Conservation (phyloP, 2,329 filamentous ascomycete genomes). For the Colletotrichum paranaense region DNA sequence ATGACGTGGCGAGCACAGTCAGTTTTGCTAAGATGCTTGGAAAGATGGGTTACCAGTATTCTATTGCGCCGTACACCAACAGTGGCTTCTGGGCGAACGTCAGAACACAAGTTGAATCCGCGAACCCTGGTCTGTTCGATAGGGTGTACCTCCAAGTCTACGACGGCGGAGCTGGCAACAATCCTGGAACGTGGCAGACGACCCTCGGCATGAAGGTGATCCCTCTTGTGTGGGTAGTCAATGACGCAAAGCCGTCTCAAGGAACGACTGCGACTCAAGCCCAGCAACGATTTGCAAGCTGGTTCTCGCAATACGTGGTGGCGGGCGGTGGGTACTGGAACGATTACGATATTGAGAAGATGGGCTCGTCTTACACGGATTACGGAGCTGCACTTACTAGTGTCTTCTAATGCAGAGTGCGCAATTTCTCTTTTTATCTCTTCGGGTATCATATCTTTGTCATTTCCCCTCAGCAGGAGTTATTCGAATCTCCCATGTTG, state of each 20-base stretch:
- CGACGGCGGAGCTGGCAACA: conserved; percentile 54
- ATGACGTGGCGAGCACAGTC: conserved; percentile 54
- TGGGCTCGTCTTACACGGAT: conserved; percentile 49
- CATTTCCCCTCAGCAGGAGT: background rate
- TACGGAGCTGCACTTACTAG: conserved; percentile 43
- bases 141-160: conserved; percentile 57
- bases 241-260: conserved; percentile 56
- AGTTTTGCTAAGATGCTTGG: conserved; percentile 55
- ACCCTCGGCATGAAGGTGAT: conserved; percentile 53
- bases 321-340: conserved; percentile 58
- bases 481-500: background rate
- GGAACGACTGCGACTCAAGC: conserved; percentile 52
- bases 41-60: conserved; percentile 53
- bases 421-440: background rate
- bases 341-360: conserved; percentile 59
- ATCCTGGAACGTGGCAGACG: conserved; percentile 51
- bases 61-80: conserved; percentile 56
- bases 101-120: conserved; percentile 44
- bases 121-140: conserved; percentile 47
- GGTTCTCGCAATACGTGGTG: conserved; percentile 45
- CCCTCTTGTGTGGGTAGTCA: conserved; percentile 57
- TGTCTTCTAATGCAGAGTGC: conserved; percentile 38
- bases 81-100: conserved; percentile 49
- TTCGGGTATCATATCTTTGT: background rate
- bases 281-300: conserved; percentile 46